Conservation (phyloP, 2,329 filamentous ascomycete species). For the Ophiostoma pallidulum region DNA sequence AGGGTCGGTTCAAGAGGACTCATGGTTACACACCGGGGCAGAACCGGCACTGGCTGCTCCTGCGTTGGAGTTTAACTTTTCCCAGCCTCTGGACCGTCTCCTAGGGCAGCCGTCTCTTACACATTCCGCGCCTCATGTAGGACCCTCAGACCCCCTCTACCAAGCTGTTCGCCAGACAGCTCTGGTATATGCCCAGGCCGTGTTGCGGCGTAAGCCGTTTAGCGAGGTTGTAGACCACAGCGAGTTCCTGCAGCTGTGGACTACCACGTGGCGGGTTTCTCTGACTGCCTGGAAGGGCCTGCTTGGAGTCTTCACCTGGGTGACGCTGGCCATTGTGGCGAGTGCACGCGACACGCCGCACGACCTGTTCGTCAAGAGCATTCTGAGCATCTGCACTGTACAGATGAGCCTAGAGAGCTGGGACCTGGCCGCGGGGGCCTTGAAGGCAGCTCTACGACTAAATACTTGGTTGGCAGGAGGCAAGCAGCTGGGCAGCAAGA, state of each 20-base stretch:
- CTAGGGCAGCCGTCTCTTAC: background rate
- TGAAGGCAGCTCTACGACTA: slow-evolving; percentile 29
- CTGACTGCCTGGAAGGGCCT: slow-evolving; percentile 36
- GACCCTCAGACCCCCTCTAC: slow-evolving; percentile 36
- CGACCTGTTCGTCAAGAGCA: slow-evolving; percentile 36
- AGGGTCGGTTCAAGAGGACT: background rate
- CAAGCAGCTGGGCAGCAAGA: too few species aligned
- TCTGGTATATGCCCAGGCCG: slow-evolving; percentile 38
- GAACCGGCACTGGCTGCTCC: background rate
- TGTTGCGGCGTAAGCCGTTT: slow-evolving; percentile 33
- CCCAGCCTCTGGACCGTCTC: background rate
- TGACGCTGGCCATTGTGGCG: slow-evolving; percentile 31
- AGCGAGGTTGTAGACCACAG: slow-evolving; percentile 28
- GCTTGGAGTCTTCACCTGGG: slow-evolving; percentile 41
- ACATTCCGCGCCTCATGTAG: too few species aligned
- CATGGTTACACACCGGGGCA: too few species aligned
- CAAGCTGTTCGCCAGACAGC: slow-evolving; percentile 36
- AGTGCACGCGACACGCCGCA: slow-evolving; percentile 29
- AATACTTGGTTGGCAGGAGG: slow-evolving; percentile 38
- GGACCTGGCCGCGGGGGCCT: slow-evolving; percentile 32
- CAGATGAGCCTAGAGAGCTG: slow-evolving; percentile 41
- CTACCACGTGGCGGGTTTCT: slow-evolving; percentile 36
- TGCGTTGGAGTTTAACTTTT: too few species aligned
- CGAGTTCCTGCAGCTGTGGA: slow-evolving; percentile 37
- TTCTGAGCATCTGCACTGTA: slow-evolving; percentile 34